Percentiles rank a stretch among this genome's conserved stretches.
These are phyloP conservation scores for Malassezia arunalokei DNA, from an alignment of 1,284 basidiomycete genomes.

Conservation along the genomic window DNA sequence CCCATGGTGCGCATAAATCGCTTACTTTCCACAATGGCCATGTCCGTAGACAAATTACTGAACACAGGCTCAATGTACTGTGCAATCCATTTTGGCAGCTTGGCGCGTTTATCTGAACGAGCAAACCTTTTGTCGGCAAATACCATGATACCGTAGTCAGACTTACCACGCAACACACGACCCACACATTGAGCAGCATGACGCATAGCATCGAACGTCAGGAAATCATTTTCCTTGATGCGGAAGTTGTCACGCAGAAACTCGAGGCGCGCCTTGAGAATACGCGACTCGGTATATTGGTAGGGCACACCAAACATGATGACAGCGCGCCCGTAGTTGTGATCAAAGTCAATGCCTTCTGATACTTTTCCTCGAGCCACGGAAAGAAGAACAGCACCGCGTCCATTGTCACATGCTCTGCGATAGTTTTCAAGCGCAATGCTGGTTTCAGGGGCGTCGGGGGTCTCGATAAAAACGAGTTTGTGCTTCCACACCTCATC, in stretches of 20 bases:
- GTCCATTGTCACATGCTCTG: slow-evolving; percentile 94
- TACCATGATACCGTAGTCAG: slow-evolving; percentile 98
- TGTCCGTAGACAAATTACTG: slow-evolving; percentile 93
- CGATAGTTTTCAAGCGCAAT: slow-evolving; percentile 96
- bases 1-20: slow-evolving; percentile 95
- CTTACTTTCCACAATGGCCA: slow-evolving; percentile 90
- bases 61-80: slow-evolving; percentile 89
- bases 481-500: slow-evolving; percentile 99
- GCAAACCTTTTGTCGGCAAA: slow-evolving; percentile 96
- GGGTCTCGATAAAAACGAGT: slow-evolving; percentile 97
- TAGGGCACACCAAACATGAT: slow-evolving; percentile 99
- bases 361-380: slow-evolving; percentile 98
- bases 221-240: slow-evolving; percentile 93
- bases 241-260: slow-evolving; percentile 96
- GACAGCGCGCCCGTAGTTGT: slow-evolving; percentile 87
- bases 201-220: slow-evolving; percentile 98
- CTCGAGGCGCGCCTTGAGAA: slow-evolving; percentile 90
- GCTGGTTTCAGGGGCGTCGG: slow-evolving; percentile 96
- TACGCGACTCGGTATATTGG: slow-evolving; percentile 96
- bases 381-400: slow-evolving; percentile 88
- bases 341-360: slow-evolving; percentile 99
- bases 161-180: slow-evolving; percentile 91
- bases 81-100: slow-evolving; percentile 97
- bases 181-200: slow-evolving; percentile 99
- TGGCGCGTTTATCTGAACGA: slow-evolving; percentile 86